phyloP scores from a whole-genome alignment of 2,329 filamentous ascomycete genomes.

The Fusarium sp. region DNA sequence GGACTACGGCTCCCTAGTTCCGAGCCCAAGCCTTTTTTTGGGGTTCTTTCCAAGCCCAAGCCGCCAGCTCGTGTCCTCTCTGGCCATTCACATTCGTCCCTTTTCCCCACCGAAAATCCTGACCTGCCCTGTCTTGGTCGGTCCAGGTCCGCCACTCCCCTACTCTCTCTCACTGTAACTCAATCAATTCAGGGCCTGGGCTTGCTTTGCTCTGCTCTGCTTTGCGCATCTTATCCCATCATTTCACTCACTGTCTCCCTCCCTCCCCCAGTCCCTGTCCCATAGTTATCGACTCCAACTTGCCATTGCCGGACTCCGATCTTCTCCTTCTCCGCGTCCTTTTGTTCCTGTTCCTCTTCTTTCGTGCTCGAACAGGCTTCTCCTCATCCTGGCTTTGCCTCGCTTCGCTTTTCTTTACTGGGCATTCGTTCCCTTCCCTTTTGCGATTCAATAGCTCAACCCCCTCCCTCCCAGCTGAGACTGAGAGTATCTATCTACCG shows the following conservation, averaged over 20 bases:
- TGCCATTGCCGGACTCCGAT: slow-evolving; percentile 37
- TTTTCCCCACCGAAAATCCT: slow-evolving; percentile 40
- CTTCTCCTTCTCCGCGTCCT: neutral
- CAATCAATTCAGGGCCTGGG: slow-evolving; percentile 11
- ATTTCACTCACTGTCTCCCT: neutral
- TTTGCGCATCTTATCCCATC: no score
- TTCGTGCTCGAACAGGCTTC: neutral
- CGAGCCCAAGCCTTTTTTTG: slow-evolving; percentile 34
- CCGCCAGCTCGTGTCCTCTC: neutral
- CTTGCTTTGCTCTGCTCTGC: no score
- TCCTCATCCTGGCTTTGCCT: neutral
- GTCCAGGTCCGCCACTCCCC: slow-evolving; percentile 18
- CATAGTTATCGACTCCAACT: slow-evolving; percentile 21
- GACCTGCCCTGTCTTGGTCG: slow-evolving; percentile 31
- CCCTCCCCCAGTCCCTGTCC: neutral
- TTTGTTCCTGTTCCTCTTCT: neutral
- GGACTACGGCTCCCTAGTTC: slow-evolving; percentile 47
- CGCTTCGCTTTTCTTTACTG: neutral
- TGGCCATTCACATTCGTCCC: slow-evolving; percentile 23
- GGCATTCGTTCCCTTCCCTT: neutral
- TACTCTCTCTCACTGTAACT: slow-evolving; percentile 20
- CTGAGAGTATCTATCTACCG: neutral
- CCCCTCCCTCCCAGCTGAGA: neutral
- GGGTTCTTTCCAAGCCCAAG: no score
- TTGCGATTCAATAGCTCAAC: slow-evolving; percentile 12